Percentiles rank a stretch among this genome's conserved stretches.
phyloP scores from a whole-genome alignment of 1,284 basidiomycete species.

The Heterobasidion irregulare region DNA sequence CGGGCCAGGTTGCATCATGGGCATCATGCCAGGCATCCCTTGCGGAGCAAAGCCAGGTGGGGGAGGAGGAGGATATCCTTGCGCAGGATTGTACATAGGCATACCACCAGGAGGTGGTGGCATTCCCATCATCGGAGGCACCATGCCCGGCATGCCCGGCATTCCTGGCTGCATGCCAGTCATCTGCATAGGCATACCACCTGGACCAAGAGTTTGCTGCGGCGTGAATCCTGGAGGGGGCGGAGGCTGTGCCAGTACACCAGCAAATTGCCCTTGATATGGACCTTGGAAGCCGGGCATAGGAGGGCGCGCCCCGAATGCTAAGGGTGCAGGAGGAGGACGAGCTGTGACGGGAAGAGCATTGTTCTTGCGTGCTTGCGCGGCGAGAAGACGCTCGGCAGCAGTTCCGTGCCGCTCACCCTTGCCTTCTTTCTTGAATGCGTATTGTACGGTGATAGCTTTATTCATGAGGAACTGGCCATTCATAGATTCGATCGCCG shows the following conservation, averaged over 20 bases:
- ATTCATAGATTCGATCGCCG: conserved; percentile 95
- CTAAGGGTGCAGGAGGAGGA: conserved; percentile 59
- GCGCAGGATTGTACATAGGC: conserved; percentile 31
- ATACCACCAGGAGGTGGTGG: conserved; percentile 12
- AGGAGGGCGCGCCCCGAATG: conserved; percentile 55
- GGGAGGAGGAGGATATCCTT: conserved; percentile 48
- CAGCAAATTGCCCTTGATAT: conserved; percentile 86
- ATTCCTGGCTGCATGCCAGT: conserved; percentile 37
- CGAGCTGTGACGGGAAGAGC: conserved; percentile 70
- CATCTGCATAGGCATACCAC: conserved; percentile 39
- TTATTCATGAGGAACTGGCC: conserved; percentile 98
- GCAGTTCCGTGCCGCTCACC: conserved; percentile 95
- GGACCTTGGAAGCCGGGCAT: conserved; percentile 60
- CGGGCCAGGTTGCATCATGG: conserved; percentile 17
- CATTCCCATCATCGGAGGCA: conserved; percentile 29
- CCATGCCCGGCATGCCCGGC: conserved; percentile 33
- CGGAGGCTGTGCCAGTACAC: conserved; percentile 65
- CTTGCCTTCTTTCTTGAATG: conserved; percentile 98
- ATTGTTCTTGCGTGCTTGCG: conserved; percentile 93
- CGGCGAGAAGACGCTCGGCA: conserved; percentile 90
- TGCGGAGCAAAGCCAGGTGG: conserved; percentile 47
- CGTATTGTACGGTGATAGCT: conserved; percentile 92
- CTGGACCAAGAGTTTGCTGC: conserved; percentile 56
- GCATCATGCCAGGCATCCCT: conserved; percentile 24
- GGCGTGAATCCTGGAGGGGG: conserved; percentile 58